Percentiles rank a stretch among this genome's conserved stretches.
Evolutionary conservation across 805 yeast genomes (phyloP).

Genomic region (Nakazawaea holstii): DNA sequence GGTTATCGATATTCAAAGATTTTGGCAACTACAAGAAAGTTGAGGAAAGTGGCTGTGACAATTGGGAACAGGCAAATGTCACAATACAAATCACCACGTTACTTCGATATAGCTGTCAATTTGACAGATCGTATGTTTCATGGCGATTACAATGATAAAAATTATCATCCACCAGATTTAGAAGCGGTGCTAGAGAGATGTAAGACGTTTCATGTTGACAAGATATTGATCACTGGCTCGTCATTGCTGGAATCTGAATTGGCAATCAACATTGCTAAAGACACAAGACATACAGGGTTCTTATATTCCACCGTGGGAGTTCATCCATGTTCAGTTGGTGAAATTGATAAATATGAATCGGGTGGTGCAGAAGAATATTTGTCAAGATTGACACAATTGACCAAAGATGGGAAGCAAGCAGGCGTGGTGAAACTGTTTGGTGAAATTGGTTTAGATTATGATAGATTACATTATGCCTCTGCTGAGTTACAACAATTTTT

Average conservation of each 20-base stretch:
- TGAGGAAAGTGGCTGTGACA: not conserved
- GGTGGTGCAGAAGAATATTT: slow-evolving; percentile 36
- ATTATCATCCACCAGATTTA: slow-evolving; percentile 64
- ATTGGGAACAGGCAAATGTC: not conserved
- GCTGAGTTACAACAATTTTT: slow-evolving; percentile 59
- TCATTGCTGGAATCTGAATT: slow-evolving; percentile 58
- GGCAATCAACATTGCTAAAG: slow-evolving; percentile 52
- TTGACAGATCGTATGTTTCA: slow-evolving; percentile 85
- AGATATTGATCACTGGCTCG: slow-evolving; percentile 81
- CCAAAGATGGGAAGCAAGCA: slow-evolving; percentile 36
- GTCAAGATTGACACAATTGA: slow-evolving; percentile 41
- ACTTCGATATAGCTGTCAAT: slow-evolving; percentile 41
- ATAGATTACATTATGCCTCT: slow-evolving; percentile 73
- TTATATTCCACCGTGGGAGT: slow-evolving; percentile 81
- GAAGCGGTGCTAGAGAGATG: slow-evolving; percentile 64
- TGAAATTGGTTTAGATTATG: slow-evolving; percentile 94
- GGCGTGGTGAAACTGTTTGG: slow-evolving; percentile 81
- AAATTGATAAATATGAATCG: slow-evolving; percentile 26
- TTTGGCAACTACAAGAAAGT: not conserved
- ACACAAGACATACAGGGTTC: slow-evolving; percentile 15
- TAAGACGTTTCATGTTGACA: slow-evolving; percentile 52
- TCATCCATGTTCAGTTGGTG: slow-evolving; percentile 86
- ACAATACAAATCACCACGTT: slow-evolving; percentile 7
- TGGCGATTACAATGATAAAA: slow-evolving; percentile 71
- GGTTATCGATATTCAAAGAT: no score